Base-by-base conservation (phyloP, 2,329 filamentous ascomycete genomes). In the Phialophora verrucosa region DNA sequence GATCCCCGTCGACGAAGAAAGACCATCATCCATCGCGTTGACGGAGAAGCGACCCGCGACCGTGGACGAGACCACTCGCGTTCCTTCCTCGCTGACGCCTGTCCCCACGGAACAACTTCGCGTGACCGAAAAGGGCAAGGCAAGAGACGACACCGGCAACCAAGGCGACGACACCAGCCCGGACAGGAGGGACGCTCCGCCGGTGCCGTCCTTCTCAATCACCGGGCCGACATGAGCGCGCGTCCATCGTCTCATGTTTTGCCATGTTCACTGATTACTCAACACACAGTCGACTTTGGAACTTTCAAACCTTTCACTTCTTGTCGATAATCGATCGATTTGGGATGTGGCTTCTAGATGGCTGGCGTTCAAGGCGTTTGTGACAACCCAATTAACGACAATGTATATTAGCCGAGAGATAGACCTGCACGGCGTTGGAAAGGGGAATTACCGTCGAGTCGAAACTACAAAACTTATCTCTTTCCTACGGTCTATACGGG, bases 141-240 rank as follows among this genome's bases (percentile, higher is more conserved):
- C 20, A n/a, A 17, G 20, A 7, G 14, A 23, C 29, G 14, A 23
- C 23, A 25, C 1, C 8, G 44, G 31, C 8, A 49, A 57, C 29
- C 5, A 25, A n/a, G 56, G 20, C 17, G 31, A 8, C 17, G 38
- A 44, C 17, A 44, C 5, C 5, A 4, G 5, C 6, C 17, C 14
- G 17, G 38, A 47, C 4, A 25, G 49, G 31, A 61, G 29, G 42
- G 44, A 62, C 10, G 47, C 57, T n/a, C 65, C 62, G 49, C 65
- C 62, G 49, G 50, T 69, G 6, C 68, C 68, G 2, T 66, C 65
- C 11, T 56, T 69, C 14, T 67, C 68, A 1, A 61, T 69, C 7
- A 69, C 65, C 2, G 65, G 59, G 44, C 68, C 68, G 23, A 67
- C 38, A 25, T 67, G 59, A 69, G 57, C 17, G 38, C 38, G 14